phyloP scores from a whole-genome alignment of 1,139 yeast genomes.

The Zygosaccharomyces sapae region DNA sequence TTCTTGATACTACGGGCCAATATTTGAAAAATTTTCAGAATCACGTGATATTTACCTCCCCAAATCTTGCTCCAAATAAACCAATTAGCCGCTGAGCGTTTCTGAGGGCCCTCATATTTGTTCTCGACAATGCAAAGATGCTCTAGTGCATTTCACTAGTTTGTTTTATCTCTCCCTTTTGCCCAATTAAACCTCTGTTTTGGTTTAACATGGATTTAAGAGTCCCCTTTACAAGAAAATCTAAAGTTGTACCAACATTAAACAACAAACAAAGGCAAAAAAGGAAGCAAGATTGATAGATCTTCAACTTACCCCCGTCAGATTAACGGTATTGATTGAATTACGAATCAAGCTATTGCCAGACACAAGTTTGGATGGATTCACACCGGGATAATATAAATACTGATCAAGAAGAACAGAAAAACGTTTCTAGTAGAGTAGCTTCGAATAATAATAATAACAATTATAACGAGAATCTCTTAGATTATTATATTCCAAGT shows the following conservation, averaged over 20 bases:
- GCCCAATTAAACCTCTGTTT: not conserved
- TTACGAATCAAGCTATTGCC: not conserved
- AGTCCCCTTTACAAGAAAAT: not conserved
- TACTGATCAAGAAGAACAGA: constrained; percentile 24
- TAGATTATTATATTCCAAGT: constrained; percentile 32
- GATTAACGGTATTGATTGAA: not conserved
- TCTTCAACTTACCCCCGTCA: not conserved
- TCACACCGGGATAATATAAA: not conserved
- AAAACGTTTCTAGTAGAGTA: constrained; percentile 26
- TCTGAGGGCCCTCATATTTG: not conserved
- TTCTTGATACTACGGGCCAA: not conserved
- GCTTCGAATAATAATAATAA: constrained; percentile 24
- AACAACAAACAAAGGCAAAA: not conserved
- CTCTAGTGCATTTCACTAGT: not conserved
- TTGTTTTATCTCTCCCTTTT: not conserved
- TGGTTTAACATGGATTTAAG: not conserved
- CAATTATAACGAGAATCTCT: constrained; percentile 20
- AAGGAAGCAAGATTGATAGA: not conserved
- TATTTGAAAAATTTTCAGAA: constrained; percentile 15
- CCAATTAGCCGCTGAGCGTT: not conserved
- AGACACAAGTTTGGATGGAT: not conserved
- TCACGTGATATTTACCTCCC: constrained; percentile 1
- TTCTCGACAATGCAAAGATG: not conserved
- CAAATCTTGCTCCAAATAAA: not conserved
- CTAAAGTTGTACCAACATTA: not conserved